Evolutionary conservation across 352 stramenopile species (phyloP).

Genomic region (Phytophthora sansomeana): DNA sequence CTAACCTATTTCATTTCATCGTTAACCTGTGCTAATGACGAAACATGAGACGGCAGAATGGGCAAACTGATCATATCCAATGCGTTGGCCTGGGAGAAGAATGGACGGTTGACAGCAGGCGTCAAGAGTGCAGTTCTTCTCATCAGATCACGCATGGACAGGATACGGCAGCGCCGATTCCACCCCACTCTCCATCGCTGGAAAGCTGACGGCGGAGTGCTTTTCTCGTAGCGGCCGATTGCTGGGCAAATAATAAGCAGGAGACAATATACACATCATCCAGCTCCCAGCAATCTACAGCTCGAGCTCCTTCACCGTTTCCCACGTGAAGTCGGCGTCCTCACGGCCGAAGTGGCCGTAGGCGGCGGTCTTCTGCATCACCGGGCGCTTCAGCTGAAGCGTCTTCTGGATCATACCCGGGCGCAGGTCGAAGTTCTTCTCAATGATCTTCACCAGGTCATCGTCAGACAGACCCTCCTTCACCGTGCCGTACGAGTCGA

Average conservation of each 20-base stretch:
- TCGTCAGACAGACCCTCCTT: constrained; percentile 96
- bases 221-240: constrained; percentile 29
- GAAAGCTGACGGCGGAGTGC: constrained; percentile 43
- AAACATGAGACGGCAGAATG: constrained; percentile 42
- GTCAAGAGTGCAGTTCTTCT: constrained; percentile 50
- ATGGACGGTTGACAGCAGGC: constrained; percentile 54
- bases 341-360: constrained; percentile 99
- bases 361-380: constrained; percentile 98
- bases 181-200: constrained; percentile 38
- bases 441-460: constrained; percentile 97
- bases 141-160: constrained; percentile 13
- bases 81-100: constrained; percentile 23
- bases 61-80: constrained; percentile 37
- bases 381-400: constrained; percentile 96
- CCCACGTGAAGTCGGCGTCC: constrained; percentile 99
- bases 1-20: constrained; percentile 54
- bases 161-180: constrained; percentile 41
- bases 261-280: constrained; percentile 46
- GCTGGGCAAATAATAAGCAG: constrained; percentile 54
- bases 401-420: constrained; percentile 98
- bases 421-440: constrained; percentile 99
- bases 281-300: constrained; percentile 51
- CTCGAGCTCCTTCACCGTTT: constrained; percentile 95
- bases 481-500: constrained; percentile 98
- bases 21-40: constrained; percentile 39